Base-by-base conservation (phyloP, 2,329 filamentous ascomycete species). In the Diaporthe longicolla region DNA sequence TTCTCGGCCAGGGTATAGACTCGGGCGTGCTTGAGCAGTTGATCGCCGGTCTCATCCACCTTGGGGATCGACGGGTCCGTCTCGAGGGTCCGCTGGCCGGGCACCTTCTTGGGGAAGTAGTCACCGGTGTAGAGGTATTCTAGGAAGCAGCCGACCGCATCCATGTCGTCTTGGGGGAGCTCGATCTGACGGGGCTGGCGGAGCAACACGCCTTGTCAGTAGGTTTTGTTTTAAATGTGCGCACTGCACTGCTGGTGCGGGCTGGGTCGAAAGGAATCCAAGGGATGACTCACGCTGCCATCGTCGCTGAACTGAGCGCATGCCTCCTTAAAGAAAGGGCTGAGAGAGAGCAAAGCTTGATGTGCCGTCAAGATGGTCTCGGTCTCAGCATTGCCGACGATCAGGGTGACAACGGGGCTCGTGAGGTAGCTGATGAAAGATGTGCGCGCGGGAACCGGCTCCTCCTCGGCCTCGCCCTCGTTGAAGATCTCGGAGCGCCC, bases 1-100 rank as follows among this genome's bases (percentile, higher is more conserved):
- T 93, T 95, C 79, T 95, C 93, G 32, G 94, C 95, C 32, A 98
- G 88, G 0, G 94, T 98, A 86, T 98, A 98, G 77, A 98, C 90
- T 76, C 93, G 93, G 29, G 95, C 95, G 82, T 98, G 95, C 80
- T 94, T 94, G 75, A 98, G 91, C 24, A 98, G 91, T 80, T 96
- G 93, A 19, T 93, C 89, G 77, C 95, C 95, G n/a, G 90, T 90
- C 81, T 94, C 89, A 84, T 98, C 95, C 73, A 94, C 87, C 0
- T 84, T 82, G 4, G 93, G 93, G 17, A 91, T 82, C 10, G 88
- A 84, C 0, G 92, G 89, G 80, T 96, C 93, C 71, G 87, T 82
- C 81, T 97, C 94, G 59, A 97, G 90, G 37, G 88, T 85, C 57
- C 91, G 91, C 78, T 92, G 88, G 70, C 90, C 90, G 21, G 88